Evolutionary conservation across 108 stramenopile genomes (phyloP).

Genomic region (Nitzschia putrida): DNA sequence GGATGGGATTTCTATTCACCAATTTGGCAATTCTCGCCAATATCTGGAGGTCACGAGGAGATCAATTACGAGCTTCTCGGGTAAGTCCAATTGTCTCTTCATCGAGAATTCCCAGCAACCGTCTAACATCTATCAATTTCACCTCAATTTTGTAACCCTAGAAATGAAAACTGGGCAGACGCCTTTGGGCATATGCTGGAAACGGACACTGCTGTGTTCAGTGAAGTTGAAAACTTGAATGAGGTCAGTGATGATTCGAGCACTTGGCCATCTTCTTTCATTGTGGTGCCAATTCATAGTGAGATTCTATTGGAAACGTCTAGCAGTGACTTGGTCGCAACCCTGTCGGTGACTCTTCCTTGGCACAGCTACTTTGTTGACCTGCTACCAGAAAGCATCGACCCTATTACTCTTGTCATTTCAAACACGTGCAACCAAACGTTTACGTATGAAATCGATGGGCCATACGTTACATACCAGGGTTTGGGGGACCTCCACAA

Average conservation of each 20-base stretch:
- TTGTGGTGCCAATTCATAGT: neutral
- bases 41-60: neutral
- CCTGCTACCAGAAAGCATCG: slow-evolving; percentile 39
- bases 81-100: neutral
- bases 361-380: slow-evolving; percentile 19
- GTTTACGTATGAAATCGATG: slow-evolving; percentile 45
- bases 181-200: neutral
- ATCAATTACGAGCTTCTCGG: neutral
- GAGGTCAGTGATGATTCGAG: neutral
- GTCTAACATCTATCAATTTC: neutral
- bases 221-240: neutral
- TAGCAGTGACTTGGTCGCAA: neutral
- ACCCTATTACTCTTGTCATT: slow-evolving; percentile 51
- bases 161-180: neutral
- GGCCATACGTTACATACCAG: slow-evolving; percentile 27
- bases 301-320: no score
- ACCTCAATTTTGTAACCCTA: neutral
- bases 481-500: slow-evolving; percentile 64
- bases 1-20: neutral
- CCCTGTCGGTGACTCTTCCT: neutral
- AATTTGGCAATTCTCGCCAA: slow-evolving; percentile 1
- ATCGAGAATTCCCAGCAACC: neutral
- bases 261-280: neutral
- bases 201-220: neutral
- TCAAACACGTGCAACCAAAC: slow-evolving; percentile 32